These are phyloP conservation scores for Lecanoromycetidae sp. DNA, from an alignment of 2,329 filamentous ascomycete genomes.

Conservation along the genomic window DNA sequence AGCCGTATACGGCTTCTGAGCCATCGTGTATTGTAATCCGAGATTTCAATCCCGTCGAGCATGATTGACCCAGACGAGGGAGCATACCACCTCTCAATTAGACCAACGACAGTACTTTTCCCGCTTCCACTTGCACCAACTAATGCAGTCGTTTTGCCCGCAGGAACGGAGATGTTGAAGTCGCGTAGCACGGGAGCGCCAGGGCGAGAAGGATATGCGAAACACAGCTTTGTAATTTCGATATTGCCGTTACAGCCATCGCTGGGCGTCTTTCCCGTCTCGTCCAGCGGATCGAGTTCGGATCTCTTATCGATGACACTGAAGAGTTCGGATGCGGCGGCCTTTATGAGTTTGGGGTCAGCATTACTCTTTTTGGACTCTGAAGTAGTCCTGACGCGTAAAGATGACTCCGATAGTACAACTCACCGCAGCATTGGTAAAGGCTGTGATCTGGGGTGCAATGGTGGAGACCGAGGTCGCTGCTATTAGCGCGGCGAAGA, in stretches of 20 bases:
- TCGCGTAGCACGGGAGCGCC: slow-evolving; percentile 45
- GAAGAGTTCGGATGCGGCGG: slow-evolving; percentile 33
- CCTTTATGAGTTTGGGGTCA: too few relatives aligned
- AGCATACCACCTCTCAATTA: slow-evolving; percentile 54
- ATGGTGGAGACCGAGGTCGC: slow-evolving; percentile 29
- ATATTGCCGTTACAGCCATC: slow-evolving; percentile 36
- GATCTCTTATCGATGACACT: slow-evolving; percentile 31
- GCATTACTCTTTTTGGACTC: too few relatives aligned
- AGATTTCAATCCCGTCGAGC: slow-evolving; percentile 39
- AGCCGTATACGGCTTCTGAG: slow-evolving; percentile 37
- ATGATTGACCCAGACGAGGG: slow-evolving; percentile 37
- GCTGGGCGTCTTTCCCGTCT: slow-evolving; percentile 21
- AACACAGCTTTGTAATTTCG: slow-evolving; percentile 50
- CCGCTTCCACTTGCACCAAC: slow-evolving; percentile 81
- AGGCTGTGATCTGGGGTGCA: slow-evolving; percentile 30
- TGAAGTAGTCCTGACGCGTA: too few relatives aligned
- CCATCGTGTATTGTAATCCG: slow-evolving; percentile 35
- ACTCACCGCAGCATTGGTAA: slow-evolving; percentile 33
- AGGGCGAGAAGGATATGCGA: slow-evolving; percentile 55
- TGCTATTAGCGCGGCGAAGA: slow-evolving; percentile 25
- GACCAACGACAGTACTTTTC: slow-evolving; percentile 69
- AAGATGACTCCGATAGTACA: too few relatives aligned
- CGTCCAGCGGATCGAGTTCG: slow-evolving; percentile 28
- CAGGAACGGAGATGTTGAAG: slow-evolving; percentile 52
- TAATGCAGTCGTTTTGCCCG: slow-evolving; percentile 59